phyloP scores from a whole-genome alignment of 306 rosid genomes.

The Heteromeles arbutifolia region DNA sequence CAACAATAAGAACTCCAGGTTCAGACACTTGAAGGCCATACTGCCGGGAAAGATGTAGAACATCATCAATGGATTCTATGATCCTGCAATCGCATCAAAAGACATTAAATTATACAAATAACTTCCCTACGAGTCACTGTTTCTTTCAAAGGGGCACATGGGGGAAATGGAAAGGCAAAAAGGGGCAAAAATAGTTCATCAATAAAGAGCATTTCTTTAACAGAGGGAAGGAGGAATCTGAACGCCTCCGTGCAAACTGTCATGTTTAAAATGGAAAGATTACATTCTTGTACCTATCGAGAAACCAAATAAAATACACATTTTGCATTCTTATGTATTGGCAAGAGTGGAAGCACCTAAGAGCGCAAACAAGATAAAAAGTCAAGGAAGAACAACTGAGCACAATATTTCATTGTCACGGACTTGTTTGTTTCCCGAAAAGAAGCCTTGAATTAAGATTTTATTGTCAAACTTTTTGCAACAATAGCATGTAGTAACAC shows the following conservation, averaged over 20 bases:
- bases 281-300: background rate
- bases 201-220: background rate
- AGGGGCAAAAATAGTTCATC: background rate
- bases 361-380: background rate
- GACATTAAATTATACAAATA: background rate
- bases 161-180: background rate
- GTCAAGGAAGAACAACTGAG: background rate
- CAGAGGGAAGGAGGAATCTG: background rate
- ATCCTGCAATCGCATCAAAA: conserved; percentile 52
- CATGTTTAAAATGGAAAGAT: background rate
- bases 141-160: background rate
- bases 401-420: background rate
- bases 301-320: background rate
- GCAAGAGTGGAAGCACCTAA: background rate
- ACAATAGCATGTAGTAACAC: background rate
- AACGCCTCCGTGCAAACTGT: background rate
- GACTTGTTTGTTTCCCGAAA: background rate
- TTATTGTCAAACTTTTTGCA: background rate
- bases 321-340: background rate
- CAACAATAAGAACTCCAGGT: conserved; percentile 73
- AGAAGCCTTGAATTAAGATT: background rate
- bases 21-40: conserved; percentile 53
- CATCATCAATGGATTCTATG: conserved; percentile 71
- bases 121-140: background rate
- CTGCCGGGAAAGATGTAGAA: conserved; percentile 68